phyloP scores from a whole-genome alignment of 768 basidiomycete genomes.

The Auriscalpium orientale region DNA sequence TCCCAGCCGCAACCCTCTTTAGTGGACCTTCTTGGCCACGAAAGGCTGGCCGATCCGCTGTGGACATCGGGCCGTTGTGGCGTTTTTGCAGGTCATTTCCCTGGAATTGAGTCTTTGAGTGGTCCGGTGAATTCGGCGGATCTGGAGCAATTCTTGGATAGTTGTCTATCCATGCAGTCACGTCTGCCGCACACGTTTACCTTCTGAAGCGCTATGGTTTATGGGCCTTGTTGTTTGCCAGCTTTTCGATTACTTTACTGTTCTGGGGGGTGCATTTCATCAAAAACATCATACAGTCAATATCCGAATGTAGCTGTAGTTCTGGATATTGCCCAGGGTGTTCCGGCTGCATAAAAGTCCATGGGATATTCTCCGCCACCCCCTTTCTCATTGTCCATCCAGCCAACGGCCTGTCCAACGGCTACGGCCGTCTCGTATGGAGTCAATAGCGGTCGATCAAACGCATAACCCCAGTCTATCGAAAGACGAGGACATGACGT shows the following conservation, averaged over 20 bases:
- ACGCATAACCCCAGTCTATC: constrained; percentile 99
- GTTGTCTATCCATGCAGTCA: constrained; percentile 14
- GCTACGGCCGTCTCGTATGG: constrained; percentile 92
- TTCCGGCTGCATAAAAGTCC: constrained; percentile 90
- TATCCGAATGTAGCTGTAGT: constrained; percentile 22
- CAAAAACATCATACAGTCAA: neutral
- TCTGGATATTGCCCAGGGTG: constrained; percentile 68
- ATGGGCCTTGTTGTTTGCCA: too few relatives aligned
- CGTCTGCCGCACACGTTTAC: constrained; percentile 9
- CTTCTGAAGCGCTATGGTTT: neutral
- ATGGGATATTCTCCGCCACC: constrained; percentile 64
- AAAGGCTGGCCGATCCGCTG: constrained; percentile 7
- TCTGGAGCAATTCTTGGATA: constrained; percentile 18
- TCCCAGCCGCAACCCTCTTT: constrained; percentile 9
- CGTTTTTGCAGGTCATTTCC: constrained; percentile 18
- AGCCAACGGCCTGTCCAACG: constrained; percentile 57
- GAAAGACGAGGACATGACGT: constrained; percentile 94
- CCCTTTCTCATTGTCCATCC: constrained; percentile 41
- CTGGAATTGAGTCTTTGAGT: constrained; percentile 18
- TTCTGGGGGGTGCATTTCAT: neutral
- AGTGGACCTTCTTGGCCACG: constrained; percentile 13
- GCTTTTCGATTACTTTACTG: neutral
- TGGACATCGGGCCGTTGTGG: constrained; percentile 9
- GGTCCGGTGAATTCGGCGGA: constrained; percentile 9
- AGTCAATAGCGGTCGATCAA: constrained; percentile 78